Percentiles rank a stretch among this genome's conserved stretches.
Conservation (phyloP, 106 monocot genomes). For the Cymbidium sinense region DNA sequence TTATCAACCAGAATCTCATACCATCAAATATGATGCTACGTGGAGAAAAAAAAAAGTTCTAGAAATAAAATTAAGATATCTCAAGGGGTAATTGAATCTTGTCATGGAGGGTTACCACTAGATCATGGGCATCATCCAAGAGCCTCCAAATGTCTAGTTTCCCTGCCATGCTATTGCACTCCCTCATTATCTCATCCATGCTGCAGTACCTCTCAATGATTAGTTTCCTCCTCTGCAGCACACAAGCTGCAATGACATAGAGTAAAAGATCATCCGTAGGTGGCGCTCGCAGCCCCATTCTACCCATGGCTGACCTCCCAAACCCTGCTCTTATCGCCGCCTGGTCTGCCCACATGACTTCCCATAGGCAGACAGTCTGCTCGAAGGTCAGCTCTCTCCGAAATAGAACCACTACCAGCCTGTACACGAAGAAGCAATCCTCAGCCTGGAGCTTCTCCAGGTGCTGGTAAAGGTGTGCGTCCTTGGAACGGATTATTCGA, state of each 20-base stretch:
- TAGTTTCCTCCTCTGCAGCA: conserved; percentile 37
- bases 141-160: conserved; percentile 43
- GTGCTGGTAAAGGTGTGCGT: conserved; percentile 31
- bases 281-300: conserved; percentile 18
- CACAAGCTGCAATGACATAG: conserved; percentile 41
- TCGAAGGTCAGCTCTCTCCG: conserved; percentile 44
- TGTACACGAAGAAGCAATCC: conserved; percentile 6
- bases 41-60: neutral
- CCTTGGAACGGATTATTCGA: conserved; percentile 36
- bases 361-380: conserved; percentile 29
- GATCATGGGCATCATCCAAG: conserved; percentile 41
- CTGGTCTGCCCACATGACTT: conserved; percentile 27
- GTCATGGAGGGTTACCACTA: conserved; percentile 39
- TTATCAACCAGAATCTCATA: neutral
- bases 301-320: conserved; percentile 24
- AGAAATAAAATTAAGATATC: neutral
- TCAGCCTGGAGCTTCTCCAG: conserved; percentile 40
- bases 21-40: neutral
- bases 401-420: conserved; percentile 31
- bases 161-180: conserved; percentile 20
- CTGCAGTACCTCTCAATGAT: conserved; percentile 41
- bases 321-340: conserved; percentile 37
- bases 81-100: conserved; percentile 10
- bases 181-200: conserved; percentile 41
- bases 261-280: conserved; percentile 18